Evolutionary conservation across 2,329 filamentous ascomycete species (phyloP).

Genomic region (Fusarium bulbicola): DNA sequence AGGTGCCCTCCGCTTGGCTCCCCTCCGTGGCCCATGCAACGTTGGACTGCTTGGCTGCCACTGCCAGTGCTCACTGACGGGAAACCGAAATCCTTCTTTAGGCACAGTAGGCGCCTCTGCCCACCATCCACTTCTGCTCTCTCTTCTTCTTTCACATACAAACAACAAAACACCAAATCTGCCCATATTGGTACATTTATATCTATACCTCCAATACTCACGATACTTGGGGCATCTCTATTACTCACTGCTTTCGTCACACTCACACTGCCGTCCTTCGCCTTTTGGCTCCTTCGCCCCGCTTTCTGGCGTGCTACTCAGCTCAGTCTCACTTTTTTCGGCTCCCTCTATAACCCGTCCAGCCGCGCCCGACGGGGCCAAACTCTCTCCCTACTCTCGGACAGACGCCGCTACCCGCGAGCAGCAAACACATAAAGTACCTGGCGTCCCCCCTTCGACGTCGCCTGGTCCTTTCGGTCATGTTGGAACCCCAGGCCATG

Average conservation of each 20-base stretch:
- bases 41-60: conserved; percentile 38
- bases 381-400: conserved; percentile 37
- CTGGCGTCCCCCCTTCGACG: conserved; percentile 22
- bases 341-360: conserved; percentile 39
- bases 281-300: conserved; percentile 25
- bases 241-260: conserved; percentile 15
- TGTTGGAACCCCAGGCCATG: conserved; percentile 47
- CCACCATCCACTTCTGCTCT: conserved; percentile 31
- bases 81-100: conserved; percentile 37
- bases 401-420: conserved; percentile 38
- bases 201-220: conserved; percentile 2
- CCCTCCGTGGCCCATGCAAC: conserved; percentile 39
- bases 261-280: conserved; percentile 2
- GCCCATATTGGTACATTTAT: background rate
- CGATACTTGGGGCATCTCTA: background rate
- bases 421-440: conserved; percentile 36
- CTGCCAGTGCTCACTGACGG: conserved; percentile 3
- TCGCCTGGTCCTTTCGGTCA: conserved; percentile 26
- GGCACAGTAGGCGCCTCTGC: conserved; percentile 36
- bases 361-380: conserved; percentile 37
- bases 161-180: conserved; percentile 15
- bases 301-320: conserved; percentile 38
- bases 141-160: conserved; percentile 25
- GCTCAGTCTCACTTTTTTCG: conserved; percentile 43
- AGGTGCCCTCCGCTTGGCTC: conserved; percentile 10